Evolutionary conservation across 805 yeast species (phyloP), one percentile per base, ranked within the genome.

Genomic region (Nakazawaea ernobii): DNA sequence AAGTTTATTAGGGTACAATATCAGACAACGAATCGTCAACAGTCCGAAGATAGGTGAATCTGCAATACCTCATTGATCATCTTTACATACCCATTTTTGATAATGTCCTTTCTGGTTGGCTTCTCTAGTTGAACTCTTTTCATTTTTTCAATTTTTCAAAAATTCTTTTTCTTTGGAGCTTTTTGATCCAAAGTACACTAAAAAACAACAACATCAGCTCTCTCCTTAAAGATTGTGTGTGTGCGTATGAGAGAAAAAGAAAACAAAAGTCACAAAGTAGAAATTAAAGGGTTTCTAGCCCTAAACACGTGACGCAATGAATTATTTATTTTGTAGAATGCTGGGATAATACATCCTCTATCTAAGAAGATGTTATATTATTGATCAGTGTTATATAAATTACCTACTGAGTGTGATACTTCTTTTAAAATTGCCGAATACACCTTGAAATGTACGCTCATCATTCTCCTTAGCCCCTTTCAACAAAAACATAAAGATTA

Each of bases 401-500:
- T n/a, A n/a, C n/a, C n/a, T 10, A 20, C 24, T 20, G 24, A 20
- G 3, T 5, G 5, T 20, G 24, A 39, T 10, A 4, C 26, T 9
- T 13, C 13, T 17, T 32, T 20, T 45, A 9, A 32, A 30, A 7
- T 35, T 40, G 9, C 13, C 37, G 6, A 49, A 2, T 14, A 55
- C 39, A n/a, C 52, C 38, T 26, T 20, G 27, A 24, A 54, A 48
- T 28, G 42, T 29, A 45, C 60, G 49, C 11, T 58, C 51, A 14
- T 45, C 48, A 35, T 54, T 53, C n/a, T 53, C 55, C 39, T 50
- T 49, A 2, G 54, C 57, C 10, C 50, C 51, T 41, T 9, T 58
- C 54, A 43, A 67, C 61, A 8, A 67, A 61, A 37, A 58, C 17
- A 53, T 62, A 56, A 32, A 65, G 45, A 51, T 61, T 7, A 63